A percentile compares a stretch with the other conserved stretches of the same genome.
These are phyloP conservation scores for Saccharomyces eubayanus DNA, from an alignment of 805 yeast species.

Conservation along the genomic window DNA sequence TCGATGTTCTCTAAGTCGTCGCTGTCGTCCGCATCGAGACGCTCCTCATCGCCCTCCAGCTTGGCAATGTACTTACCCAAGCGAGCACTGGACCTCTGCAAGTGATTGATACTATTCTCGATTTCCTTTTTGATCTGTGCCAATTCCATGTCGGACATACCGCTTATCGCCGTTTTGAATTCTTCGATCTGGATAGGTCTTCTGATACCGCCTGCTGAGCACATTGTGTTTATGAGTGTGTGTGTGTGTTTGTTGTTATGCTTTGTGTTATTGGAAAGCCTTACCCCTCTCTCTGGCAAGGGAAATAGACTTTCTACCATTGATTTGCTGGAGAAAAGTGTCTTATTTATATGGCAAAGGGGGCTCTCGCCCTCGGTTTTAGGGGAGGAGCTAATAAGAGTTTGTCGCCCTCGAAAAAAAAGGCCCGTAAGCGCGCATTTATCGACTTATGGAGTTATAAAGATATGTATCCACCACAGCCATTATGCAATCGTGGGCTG, in stretches of 20 bases:
- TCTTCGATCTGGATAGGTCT: constrained; percentile 39
- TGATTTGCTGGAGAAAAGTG: not conserved
- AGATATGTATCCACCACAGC: not conserved
- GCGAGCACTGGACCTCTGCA: constrained; percentile 44
- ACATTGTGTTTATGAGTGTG: constrained; percentile 10
- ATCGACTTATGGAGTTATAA: not conserved
- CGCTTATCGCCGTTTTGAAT: constrained; percentile 45
- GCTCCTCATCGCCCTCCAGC: constrained; percentile 18
- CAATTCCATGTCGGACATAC: constrained; percentile 42
- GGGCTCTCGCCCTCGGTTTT: not conserved
- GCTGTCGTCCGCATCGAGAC: constrained; percentile 22
- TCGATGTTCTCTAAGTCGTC: constrained; percentile 27
- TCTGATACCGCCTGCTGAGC: constrained; percentile 25
- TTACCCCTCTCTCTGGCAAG: not conserved
- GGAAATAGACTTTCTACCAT: not conserved
- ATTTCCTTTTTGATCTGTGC: constrained; percentile 29
- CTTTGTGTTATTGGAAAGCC: not conserved
- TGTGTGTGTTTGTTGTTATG: not conserved
- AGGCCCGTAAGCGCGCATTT: not conserved
- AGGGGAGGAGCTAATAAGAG: not conserved
- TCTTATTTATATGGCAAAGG: not conserved
- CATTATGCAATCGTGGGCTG: not conserved
- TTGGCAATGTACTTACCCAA: constrained; percentile 38
- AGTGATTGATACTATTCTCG: constrained; percentile 37
- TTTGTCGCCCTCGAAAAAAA: not conserved